Conservation (phyloP, 768 basidiomycete species). For the Hericium coralloides region DNA sequence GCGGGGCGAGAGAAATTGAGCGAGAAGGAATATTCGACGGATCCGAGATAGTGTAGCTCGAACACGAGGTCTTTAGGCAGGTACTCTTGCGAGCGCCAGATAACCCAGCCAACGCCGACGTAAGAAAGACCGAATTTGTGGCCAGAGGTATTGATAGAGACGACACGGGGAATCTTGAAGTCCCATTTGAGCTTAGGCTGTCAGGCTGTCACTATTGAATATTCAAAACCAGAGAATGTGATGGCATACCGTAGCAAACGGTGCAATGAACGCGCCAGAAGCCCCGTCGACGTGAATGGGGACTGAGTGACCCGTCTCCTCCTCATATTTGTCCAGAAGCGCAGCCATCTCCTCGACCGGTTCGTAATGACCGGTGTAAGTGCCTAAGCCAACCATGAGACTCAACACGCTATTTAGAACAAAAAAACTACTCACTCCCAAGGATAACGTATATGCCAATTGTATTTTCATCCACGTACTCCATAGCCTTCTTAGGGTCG, state of each 20-base stretch:
- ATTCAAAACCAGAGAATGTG: no score
- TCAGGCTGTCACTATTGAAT: slow-evolving; percentile 1
- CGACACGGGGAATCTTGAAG: slow-evolving; percentile 50
- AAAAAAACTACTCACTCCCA: slow-evolving; percentile 28
- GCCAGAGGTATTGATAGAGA: slow-evolving; percentile 48
- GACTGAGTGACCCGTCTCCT: slow-evolving; percentile 31
- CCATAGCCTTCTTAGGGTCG: slow-evolving; percentile 55
- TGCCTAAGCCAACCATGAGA: slow-evolving; percentile 16
- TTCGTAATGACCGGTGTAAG: slow-evolving; percentile 56
- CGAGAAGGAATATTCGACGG: slow-evolving; percentile 68
- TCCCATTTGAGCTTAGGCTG: slow-evolving; percentile 46
- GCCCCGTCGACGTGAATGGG: slow-evolving; percentile 50
- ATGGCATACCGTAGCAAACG: slow-evolving; percentile 32
- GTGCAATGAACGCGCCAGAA: slow-evolving; percentile 55
- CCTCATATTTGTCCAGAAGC: slow-evolving; percentile 52
- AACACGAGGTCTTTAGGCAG: slow-evolving; percentile 68
- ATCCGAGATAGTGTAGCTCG: slow-evolving; percentile 43
- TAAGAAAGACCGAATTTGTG: slow-evolving; percentile 54
- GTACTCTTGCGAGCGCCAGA: slow-evolving; percentile 47
- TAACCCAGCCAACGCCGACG: slow-evolving; percentile 55
- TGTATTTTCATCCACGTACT: slow-evolving; percentile 62
- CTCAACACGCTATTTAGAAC: not conserved
- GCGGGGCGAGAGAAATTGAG: slow-evolving; percentile 55
- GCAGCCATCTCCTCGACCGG: slow-evolving; percentile 81
- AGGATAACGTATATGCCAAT: slow-evolving; percentile 61